Conservation (phyloP, 805 yeast species). For the Wickerhamomyces tratensis region DNA sequence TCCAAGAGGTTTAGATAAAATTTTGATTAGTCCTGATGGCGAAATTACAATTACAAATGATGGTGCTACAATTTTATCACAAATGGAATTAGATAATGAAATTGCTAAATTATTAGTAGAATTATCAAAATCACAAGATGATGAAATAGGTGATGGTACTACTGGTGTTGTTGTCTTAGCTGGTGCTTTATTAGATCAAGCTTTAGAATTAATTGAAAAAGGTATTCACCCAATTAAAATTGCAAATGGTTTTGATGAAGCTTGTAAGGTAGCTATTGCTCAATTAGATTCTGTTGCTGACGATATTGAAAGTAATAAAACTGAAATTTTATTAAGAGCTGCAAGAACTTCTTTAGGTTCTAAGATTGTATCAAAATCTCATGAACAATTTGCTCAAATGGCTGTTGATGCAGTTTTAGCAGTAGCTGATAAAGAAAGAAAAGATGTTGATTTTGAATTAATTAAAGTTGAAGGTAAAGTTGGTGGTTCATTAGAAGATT, state of each 20-base stretch:
- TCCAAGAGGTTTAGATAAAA: conserved; percentile 97
- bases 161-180: conserved; percentile 98
- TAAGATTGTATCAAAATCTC: conserved; percentile 89
- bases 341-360: conserved; percentile 94
- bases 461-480: conserved; percentile 93
- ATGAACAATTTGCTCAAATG: conserved; percentile 89
- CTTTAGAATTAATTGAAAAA: conserved; percentile 86
- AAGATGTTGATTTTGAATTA: conserved; percentile 94
- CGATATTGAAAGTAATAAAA: conserved; percentile 31
- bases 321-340: conserved; percentile 64
- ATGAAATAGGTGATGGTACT: conserved; percentile 98
- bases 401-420: conserved; percentile 93
- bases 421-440: conserved; percentile 86
- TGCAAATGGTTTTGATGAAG: conserved; percentile 96
- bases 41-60: conserved; percentile 97
- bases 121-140: conserved; percentile 90
- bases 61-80: conserved; percentile 93
- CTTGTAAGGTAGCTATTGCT: conserved; percentile 81
- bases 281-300: conserved; percentile 73
- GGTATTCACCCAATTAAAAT: conserved; percentile 96
- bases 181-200: conserved; percentile 89
- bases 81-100: conserved; percentile 93
- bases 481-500: conserved; percentile 88
- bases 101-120: conserved; percentile 94
- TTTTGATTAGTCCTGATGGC: conserved; percentile 90